Conservation (phyloP, 1,284 basidiomycete genomes). For the Gastroboletus turbinatus region DNA sequence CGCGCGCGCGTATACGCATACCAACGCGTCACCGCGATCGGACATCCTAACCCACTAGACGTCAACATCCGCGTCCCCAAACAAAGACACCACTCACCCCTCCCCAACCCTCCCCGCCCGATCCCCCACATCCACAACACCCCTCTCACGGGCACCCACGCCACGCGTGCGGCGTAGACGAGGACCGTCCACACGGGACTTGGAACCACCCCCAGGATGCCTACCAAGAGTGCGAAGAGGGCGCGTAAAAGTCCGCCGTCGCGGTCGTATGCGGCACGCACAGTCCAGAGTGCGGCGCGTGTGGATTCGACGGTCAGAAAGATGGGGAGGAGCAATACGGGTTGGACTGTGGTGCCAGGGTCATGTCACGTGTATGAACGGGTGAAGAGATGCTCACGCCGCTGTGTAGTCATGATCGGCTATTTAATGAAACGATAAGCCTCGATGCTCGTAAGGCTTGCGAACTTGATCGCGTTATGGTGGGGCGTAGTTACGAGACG, state of each 20-base stretch:
- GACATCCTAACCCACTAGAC: conserved; percentile 3
- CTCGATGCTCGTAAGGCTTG: not conserved
- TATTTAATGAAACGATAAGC: not conserved
- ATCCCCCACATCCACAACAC: conserved; percentile 20
- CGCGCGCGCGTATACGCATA: conserved; percentile 6
- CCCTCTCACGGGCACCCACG: conserved; percentile 16
- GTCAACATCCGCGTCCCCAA: not conserved
- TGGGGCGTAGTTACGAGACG: too few relatives aligned
- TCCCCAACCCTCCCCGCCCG: conserved; percentile 11
- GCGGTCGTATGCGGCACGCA: not conserved
- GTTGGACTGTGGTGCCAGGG: not conserved
- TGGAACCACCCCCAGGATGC: not conserved
- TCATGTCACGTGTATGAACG: not conserved
- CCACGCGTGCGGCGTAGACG: not conserved
- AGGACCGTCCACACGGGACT: conserved; percentile 4
- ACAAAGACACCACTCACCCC: conserved; percentile 9
- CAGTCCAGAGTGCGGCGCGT: conserved; percentile 8
- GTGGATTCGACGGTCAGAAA: conserved; percentile 18
- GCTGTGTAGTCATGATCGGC: not conserved
- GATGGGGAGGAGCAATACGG: conserved; percentile 6
- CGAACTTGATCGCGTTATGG: not conserved
- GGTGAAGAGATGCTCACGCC: not conserved
- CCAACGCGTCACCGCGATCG: conserved; percentile 15
- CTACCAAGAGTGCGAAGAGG: conserved; percentile 1
- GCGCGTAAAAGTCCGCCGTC: conserved; percentile 8